phyloP scores from a whole-genome alignment of 2,329 filamentous ascomycete species.

The Waltergamsia citrina region DNA sequence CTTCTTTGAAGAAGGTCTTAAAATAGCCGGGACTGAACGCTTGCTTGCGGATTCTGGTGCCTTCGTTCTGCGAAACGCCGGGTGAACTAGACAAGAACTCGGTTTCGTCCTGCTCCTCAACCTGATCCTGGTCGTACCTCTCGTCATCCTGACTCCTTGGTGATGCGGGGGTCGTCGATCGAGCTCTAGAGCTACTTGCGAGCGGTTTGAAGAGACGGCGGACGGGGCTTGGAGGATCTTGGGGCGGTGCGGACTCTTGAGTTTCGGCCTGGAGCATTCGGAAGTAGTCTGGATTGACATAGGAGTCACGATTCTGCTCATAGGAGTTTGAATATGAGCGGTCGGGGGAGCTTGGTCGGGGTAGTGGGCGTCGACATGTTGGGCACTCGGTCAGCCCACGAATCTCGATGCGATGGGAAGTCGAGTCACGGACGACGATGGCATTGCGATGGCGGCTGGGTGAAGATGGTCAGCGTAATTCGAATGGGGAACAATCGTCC shows the following conservation, averaged over 20 bases:
- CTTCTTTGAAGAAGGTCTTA: conserved; percentile 83
- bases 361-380: conserved; percentile 73
- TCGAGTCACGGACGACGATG: conserved; percentile 82
- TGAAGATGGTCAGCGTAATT: neutral
- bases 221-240: conserved; percentile 40
- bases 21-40: conserved; percentile 94
- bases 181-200: conserved; percentile 7
- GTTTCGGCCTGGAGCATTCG: conserved; percentile 67
- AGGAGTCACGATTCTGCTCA: conserved; percentile 45
- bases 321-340: conserved; percentile 28
- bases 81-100: conserved; percentile 47
- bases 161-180: conserved; percentile 8
- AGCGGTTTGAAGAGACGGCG: conserved; percentile 41
- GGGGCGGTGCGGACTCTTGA: conserved; percentile 30
- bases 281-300: conserved; percentile 89
- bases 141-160: neutral
- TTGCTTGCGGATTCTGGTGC: conserved; percentile 68
- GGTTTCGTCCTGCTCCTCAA: conserved; percentile 17
- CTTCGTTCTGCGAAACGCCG: conserved; percentile 34
- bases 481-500: conserved; percentile 1
- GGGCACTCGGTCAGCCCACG: conserved; percentile 74
- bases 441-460: conserved; percentile 81
- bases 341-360: conserved; percentile 33
- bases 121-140: neutral
- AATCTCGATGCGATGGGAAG: conserved; percentile 77